phyloP scores from a whole-genome alignment of 2,329 filamentous ascomycete genomes.

The Apiospora saccharicola region DNA sequence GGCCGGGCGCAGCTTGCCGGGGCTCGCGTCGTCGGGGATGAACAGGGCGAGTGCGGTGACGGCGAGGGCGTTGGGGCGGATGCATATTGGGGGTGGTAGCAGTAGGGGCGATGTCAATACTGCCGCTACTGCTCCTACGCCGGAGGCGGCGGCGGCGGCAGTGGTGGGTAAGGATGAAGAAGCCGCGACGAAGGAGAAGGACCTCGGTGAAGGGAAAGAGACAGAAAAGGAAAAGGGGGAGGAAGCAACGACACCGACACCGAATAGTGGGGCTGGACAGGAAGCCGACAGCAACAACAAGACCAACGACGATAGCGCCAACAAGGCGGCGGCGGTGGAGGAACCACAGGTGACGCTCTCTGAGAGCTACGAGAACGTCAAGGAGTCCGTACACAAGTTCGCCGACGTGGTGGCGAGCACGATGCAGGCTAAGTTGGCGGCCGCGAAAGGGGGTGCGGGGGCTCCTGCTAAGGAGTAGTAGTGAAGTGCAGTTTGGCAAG shows the following conservation, averaged over 20 bases:
- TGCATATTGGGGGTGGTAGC: not conserved
- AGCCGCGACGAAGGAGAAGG: conserved; percentile 22
- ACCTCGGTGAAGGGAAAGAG: not conserved
- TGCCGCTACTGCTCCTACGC: no score
- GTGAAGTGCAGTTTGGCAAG: not conserved
- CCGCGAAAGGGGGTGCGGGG: not conserved
- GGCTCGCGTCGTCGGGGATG: conserved; percentile 26
- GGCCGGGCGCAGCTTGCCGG: conserved; percentile 38
- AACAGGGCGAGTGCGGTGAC: conserved; percentile 28
- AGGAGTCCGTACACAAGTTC: conserved; percentile 38
- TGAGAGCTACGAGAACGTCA: conserved; percentile 32
- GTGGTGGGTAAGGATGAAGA: conserved; percentile 13
- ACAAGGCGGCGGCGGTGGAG: conserved; percentile 23
- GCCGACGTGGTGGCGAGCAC: conserved; percentile 42
- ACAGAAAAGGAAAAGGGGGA: conserved; percentile 3
- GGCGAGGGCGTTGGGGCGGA: conserved; percentile 19
- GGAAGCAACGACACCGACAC: not conserved
- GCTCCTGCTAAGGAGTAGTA: not conserved
- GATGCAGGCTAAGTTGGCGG: conserved; percentile 32
- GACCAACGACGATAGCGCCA: not conserved
- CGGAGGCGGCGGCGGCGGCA: not conserved
- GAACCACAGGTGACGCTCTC: conserved; percentile 20
- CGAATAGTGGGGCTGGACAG: not conserved
- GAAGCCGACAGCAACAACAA: not conserved
- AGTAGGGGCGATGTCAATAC: no score